Conservation (phyloP, 306 rosid genomes). For the Sphenostylis stenocarpa region DNA sequence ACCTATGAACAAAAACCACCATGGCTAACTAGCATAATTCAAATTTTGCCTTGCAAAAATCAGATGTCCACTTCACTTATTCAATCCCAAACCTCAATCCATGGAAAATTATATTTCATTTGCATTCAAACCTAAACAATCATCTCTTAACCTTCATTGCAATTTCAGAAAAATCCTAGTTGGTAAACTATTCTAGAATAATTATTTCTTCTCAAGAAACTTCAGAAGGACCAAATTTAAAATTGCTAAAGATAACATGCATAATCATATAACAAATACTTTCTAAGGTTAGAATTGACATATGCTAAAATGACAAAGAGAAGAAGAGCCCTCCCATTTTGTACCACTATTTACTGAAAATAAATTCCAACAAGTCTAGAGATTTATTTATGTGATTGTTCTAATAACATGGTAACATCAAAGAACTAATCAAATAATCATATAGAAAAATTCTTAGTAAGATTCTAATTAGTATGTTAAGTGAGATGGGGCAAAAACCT, state of each 20-base stretch:
- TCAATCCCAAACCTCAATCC: constrained; percentile 9
- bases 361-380: background rate
- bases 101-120: background rate
- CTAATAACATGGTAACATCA: background rate
- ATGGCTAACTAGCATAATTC: background rate
- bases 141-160: background rate
- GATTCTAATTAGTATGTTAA: constrained; percentile 1
- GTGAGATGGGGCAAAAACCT: background rate
- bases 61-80: background rate
- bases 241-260: background rate
- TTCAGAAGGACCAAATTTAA: background rate
- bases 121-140: constrained; percentile 1
- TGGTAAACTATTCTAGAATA: background rate
- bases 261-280: background rate
- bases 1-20: background rate
- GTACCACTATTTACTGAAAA: background rate
- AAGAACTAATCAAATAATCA: background rate
- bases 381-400: background rate
- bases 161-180: background rate
- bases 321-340: background rate
- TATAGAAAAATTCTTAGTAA: background rate
- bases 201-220: background rate
- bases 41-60: background rate
- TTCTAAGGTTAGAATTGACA: background rate
- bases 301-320: background rate